A percentile compares a stretch with the other conserved stretches of the same genome.
phyloP scores from a whole-genome alignment of 163 green algal genomes.

The Scenedesmus sp. region DNA sequence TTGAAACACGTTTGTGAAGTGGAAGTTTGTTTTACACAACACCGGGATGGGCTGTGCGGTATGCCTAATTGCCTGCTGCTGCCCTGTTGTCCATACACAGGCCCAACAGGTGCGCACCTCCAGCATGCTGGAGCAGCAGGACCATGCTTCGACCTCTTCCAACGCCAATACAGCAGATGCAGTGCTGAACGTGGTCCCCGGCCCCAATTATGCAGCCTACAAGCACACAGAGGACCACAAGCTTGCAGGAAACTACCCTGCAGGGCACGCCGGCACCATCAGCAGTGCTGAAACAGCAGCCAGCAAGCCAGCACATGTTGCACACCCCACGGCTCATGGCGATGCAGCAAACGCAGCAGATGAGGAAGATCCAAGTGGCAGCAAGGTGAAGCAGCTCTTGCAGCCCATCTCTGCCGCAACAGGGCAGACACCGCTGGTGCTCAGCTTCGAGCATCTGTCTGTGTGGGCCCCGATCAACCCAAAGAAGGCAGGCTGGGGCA shows the following conservation, averaged over 20 bases:
- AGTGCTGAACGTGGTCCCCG: background rate
- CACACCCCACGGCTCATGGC: no score
- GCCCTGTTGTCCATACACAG: background rate
- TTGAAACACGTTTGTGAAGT: background rate
- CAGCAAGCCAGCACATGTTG: background rate
- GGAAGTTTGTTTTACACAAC: no score
- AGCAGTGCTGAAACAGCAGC: no score
- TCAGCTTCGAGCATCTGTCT: constrained; percentile 38
- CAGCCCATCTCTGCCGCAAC: constrained; percentile 19
- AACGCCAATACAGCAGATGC: constrained; percentile 10
- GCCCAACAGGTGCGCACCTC: background rate
- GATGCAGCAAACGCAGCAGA: background rate
- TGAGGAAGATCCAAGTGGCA: background rate
- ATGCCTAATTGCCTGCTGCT: background rate
- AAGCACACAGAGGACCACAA: background rate
- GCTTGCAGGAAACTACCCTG: constrained; percentile 12
- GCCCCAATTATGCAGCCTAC: background rate
- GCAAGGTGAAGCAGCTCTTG: constrained; percentile 31
- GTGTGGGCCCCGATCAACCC: constrained; percentile 44
- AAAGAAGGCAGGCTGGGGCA: constrained; percentile 16
- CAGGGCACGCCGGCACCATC: background rate
- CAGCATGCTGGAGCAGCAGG: constrained; percentile 15
- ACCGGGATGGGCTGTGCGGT: no score
- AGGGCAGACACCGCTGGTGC: constrained; percentile 9
- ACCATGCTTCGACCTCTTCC: background rate